phyloP scores from a whole-genome alignment of 202 grass and related monocot species.

The Carex arenaria region DNA sequence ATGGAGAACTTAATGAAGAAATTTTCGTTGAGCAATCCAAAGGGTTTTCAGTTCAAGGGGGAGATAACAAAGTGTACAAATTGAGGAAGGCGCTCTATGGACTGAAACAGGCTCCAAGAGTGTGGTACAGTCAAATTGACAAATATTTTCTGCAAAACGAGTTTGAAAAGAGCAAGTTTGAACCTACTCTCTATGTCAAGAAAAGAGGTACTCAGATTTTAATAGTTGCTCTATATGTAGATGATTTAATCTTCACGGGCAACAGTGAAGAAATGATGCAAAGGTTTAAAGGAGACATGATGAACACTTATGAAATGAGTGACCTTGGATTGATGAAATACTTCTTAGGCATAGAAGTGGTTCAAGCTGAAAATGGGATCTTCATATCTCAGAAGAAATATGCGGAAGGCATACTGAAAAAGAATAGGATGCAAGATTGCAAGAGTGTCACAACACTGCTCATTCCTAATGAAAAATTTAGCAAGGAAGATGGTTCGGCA shows the following conservation, averaged over 20 bases:
- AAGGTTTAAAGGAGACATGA: not conserved
- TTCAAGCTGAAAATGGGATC: not conserved
- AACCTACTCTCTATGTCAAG: constrained; percentile 1
- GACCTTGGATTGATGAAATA: not conserved
- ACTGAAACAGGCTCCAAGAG: too few species aligned
- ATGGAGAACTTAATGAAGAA: constrained; percentile 4
- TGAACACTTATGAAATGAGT: not conserved
- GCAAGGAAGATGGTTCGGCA: not conserved
- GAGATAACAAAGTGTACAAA: constrained; percentile 1
- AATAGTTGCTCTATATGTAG: constrained; percentile 11
- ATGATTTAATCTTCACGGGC: constrained; percentile 17
- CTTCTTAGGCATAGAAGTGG: not conserved
- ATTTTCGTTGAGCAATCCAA: constrained; percentile 20
- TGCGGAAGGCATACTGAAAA: not conserved
- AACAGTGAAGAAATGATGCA: not conserved
- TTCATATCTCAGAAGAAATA: not conserved
- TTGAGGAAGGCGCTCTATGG: constrained; percentile 1
- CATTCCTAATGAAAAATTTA: not conserved
- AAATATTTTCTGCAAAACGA: not conserved
- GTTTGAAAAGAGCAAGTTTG: constrained; percentile 6
- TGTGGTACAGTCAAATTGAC: too few species aligned
- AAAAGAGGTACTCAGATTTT: not conserved
- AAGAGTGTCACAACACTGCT: not conserved
- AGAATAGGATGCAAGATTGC: not conserved
- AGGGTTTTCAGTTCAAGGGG: not conserved